Percentiles rank a stretch among this genome's conserved stretches.
These are phyloP conservation scores for Candida sanyaensis DNA, from an alignment of 1,139 yeast species.

Conservation along the genomic window DNA sequence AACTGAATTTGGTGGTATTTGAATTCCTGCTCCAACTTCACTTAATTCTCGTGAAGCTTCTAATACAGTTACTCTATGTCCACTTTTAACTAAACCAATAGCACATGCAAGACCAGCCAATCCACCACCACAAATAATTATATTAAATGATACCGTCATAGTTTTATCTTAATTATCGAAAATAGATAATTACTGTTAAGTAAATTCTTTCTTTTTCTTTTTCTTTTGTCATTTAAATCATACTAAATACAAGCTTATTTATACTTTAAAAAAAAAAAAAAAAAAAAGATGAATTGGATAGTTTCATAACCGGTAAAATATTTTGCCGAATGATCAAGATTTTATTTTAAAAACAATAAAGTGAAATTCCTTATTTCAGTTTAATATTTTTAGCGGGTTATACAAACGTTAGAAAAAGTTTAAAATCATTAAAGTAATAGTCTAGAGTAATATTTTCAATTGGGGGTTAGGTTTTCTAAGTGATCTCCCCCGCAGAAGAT, in stretches of 20 bases:
- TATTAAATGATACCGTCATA: neutral
- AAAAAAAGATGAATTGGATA: too few species aligned
- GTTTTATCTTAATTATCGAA: too few species aligned
- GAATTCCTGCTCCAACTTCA: constrained; percentile 46
- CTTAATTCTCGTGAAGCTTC: constrained; percentile 33
- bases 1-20: constrained; percentile 34
- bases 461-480: too few species aligned
- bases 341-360: too few species aligned
- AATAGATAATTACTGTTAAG: neutral
- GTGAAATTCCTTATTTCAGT: too few species aligned
- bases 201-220: neutral
- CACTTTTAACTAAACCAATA: constrained; percentile 29
- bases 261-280: too few species aligned
- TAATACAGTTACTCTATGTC: constrained; percentile 32
- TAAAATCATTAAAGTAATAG: too few species aligned
- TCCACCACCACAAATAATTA: constrained; percentile 30
- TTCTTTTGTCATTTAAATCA: neutral
- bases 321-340: neutral
- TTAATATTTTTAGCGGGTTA: too few species aligned
- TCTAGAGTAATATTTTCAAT: too few species aligned
- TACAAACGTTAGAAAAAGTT: too few species aligned
- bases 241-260: too few species aligned
- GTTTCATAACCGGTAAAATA: neutral
- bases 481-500: too few species aligned
- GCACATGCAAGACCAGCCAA: constrained; percentile 40